phyloP scores from a whole-genome alignment of 2,329 filamentous ascomycete genomes.

The Pseudopithomyces chartarum region DNA sequence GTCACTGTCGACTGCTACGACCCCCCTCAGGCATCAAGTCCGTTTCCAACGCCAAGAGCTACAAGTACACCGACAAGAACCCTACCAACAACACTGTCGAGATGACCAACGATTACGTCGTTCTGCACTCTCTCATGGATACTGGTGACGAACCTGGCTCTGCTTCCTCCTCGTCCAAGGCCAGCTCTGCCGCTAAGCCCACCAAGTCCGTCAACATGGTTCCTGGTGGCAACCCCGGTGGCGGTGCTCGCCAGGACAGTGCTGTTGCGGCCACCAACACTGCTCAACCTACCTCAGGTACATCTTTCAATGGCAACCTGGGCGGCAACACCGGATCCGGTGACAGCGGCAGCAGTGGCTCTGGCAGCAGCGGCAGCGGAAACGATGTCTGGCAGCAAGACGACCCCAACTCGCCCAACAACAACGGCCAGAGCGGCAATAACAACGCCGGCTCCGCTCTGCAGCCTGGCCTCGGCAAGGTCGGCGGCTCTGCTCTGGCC shows the following conservation, averaged over 20 bases:
- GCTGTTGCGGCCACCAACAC: conserved; percentile 16
- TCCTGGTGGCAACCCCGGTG: conserved; percentile 60
- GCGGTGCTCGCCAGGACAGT: conserved; percentile 48
- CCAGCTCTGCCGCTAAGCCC: conserved; percentile 27
- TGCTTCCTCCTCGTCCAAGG: conserved; percentile 27
- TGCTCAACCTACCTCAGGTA: conserved; percentile 14
- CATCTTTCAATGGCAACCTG: not conserved
- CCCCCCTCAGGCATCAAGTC: conserved; percentile 72
- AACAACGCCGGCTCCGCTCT: conserved; percentile 19
- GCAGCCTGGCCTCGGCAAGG: conserved; percentile 29
- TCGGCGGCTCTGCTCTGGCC: conserved; percentile 40
- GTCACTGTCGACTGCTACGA: conserved; percentile 88
- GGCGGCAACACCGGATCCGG: conserved; percentile 28
- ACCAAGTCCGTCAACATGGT: conserved; percentile 53
- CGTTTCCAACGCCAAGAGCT: conserved; percentile 68
- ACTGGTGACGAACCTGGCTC: conserved; percentile 73
- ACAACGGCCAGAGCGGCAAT: conserved; percentile 9
- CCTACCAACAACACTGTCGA: conserved; percentile 76
- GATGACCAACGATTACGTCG: conserved; percentile 74
- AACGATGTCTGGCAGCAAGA: conserved; percentile 33
- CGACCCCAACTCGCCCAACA: not conserved
- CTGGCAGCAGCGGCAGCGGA: conserved; percentile 15
- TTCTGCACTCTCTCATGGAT: conserved; percentile 79
- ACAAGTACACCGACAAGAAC: conserved; percentile 69
- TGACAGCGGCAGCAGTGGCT: conserved; percentile 18